Evolutionary conservation across 768 basidiomycete species (phyloP).

Genomic region (Termitomyces sp.): DNA sequence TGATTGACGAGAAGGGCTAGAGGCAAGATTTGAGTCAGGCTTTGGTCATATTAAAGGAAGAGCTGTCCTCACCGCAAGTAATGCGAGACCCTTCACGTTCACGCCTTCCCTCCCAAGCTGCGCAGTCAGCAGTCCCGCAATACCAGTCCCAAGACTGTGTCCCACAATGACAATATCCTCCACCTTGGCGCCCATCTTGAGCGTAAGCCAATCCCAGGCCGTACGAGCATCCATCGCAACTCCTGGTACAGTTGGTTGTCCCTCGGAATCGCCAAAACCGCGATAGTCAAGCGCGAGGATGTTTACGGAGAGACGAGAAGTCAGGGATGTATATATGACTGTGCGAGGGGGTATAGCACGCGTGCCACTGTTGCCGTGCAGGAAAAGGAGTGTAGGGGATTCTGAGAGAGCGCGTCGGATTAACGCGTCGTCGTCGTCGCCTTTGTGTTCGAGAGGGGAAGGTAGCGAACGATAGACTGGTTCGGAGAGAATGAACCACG

Average conservation of each 20-base stretch:
- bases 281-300: conserved; percentile 73
- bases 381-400: conserved; percentile 63
- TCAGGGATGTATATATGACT: conserved; percentile 45
- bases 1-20: conserved; percentile 56
- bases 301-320: conserved; percentile 54
- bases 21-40: background rate
- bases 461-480: conserved; percentile 40
- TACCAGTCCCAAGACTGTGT: conserved; percentile 76
- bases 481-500: conserved; percentile 65
- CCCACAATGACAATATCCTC: conserved; percentile 63
- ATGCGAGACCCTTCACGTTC: conserved; percentile 43
- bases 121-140: conserved; percentile 46
- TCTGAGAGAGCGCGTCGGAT: conserved; percentile 29
- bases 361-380: conserved; percentile 74
- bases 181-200: conserved; percentile 44
- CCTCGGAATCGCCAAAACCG: conserved; percentile 72
- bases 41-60: background rate
- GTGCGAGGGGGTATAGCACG: conserved; percentile 55
- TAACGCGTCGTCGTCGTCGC: conserved; percentile 17
- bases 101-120: conserved; percentile 45
- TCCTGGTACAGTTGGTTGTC: conserved; percentile 59
- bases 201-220: conserved; percentile 60
- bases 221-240: conserved; percentile 57
- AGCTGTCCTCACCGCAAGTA: conserved; percentile 38
- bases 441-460: conserved; percentile 29